Evolutionary conservation across 2,329 filamentous ascomycete species (phyloP).

Genomic region (Verticillium isaacii): DNA sequence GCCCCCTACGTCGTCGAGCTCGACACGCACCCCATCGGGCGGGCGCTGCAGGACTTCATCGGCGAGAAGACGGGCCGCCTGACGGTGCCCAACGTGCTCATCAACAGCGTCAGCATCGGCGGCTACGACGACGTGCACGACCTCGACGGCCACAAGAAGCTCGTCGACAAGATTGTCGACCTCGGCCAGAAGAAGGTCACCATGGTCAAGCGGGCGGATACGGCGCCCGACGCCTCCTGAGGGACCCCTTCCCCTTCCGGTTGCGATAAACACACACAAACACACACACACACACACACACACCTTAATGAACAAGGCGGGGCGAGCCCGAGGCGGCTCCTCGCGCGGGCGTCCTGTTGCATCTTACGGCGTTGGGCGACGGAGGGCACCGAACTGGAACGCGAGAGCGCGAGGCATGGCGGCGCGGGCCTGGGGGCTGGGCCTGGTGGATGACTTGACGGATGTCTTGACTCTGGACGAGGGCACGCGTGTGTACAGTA

Average conservation of each 20-base stretch:
- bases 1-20: slow-evolving; percentile 86
- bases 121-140: slow-evolving; percentile 81
- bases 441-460: neutral
- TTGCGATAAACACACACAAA: no score
- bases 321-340: no score
- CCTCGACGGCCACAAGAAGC: slow-evolving; percentile 60
- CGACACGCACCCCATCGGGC: slow-evolving; percentile 73
- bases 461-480: neutral
- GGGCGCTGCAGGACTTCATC: slow-evolving; percentile 66
- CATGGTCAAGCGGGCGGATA: slow-evolving; percentile 40
- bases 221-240: neutral
- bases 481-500: neutral
- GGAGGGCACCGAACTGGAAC: neutral
- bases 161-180: slow-evolving; percentile 67
- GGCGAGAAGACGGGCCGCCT: slow-evolving; percentile 68
- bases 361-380: neutral
- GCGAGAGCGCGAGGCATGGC: no score
- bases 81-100: slow-evolving; percentile 89
- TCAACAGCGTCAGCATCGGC: slow-evolving; percentile 84
- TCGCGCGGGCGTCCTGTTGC: neutral
- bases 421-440: no score
- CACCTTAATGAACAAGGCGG: slow-evolving; percentile 5
- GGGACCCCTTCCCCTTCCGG: no score
- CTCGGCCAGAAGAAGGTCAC: slow-evolving; percentile 65
- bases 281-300: no score